Base-by-base conservation (phyloP, 306 rosid genomes). In the Quercus parvula region DNA sequence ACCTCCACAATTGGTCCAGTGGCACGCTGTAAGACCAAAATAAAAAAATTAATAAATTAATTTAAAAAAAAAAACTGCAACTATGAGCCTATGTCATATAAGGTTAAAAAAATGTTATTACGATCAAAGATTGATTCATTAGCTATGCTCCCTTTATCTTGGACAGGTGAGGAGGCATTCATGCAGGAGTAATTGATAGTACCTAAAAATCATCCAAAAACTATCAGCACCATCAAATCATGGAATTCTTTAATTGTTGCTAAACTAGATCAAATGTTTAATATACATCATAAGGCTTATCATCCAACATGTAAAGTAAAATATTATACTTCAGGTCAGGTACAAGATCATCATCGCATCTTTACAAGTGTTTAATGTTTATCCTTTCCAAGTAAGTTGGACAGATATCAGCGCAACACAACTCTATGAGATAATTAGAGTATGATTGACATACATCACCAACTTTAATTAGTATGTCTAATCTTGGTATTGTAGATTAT, bases 1-100 rank as follows among this genome's bases (percentile, higher is more conserved):
- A 11, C 89, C 89, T 78, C 96, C 92, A 87, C 99, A 95, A 35
- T 91, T 89, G 56, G 79, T 78, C 99, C 99, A 92, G 31, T 27
- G 61, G 84, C 99, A 95, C 79, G 90, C 99, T 95, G 67, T 27
- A 71, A 66, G 14, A 64, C 49, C 75, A 56, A 58, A 75, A 84
- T 63, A 6, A 86, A 24, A 25, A 46, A 41, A 76, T 14, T 3
- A 8, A 71, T 72, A 63, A 80, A 19, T 8, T 35, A 20, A 18
- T 66, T 4, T 31, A 0, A 0, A 56, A 10, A 30, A 56, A 20
- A 24, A 56, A 20, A 54, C 35, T 6, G 14, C 8, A 41, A 70
- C 25, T 79, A 70, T 6, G 63, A 12, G 35, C 1, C 1, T 31
- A 4, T 31, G 5, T 31, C 10, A 49, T 30, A 49, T 57, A 64